Evolutionary conservation across 192 early-diverging fungal genomes (phyloP).

Genomic region (Linnemannia schmuckeri): DNA sequence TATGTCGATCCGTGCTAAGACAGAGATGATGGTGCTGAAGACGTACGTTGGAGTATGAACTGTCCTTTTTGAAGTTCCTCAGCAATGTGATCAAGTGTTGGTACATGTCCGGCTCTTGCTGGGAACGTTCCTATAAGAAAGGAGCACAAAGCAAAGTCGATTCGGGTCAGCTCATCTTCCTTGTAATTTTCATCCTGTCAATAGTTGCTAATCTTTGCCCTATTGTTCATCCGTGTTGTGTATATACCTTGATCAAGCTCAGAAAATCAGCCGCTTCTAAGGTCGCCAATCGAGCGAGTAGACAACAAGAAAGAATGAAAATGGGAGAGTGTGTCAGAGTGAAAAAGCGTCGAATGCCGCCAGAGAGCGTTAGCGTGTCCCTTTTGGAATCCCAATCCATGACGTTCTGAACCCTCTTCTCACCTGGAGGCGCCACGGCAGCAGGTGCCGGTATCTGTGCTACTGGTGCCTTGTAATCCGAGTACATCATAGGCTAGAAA

Average conservation of each 20-base stretch:
- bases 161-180: neutral
- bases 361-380: neutral
- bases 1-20: neutral
- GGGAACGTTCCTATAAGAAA: slow-evolving; percentile 32
- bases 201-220: neutral
- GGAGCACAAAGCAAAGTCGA: neutral
- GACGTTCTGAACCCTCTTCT: neutral
- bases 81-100: slow-evolving; percentile 53
- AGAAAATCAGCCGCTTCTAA: slow-evolving; percentile 41
- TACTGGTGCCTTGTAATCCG: slow-evolving; percentile 38
- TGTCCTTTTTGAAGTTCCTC: slow-evolving; percentile 53
- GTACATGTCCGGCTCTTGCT: slow-evolving; percentile 52
- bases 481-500: slow-evolving; percentile 53
- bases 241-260: slow-evolving; percentile 44
- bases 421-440: slow-evolving; percentile 8
- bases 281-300: neutral
- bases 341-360: neutral
- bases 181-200: neutral
- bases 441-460: slow-evolving; percentile 3
- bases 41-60: slow-evolving; percentile 43
- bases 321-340: neutral
- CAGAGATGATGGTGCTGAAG: neutral
- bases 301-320: neutral
- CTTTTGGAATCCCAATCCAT: too few species aligned
- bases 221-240: neutral